Percentiles rank a stretch among this genome's conserved stretches.
phyloP scores from a whole-genome alignment of 805 yeast genomes.

The Pichia thaimueangensis region DNA sequence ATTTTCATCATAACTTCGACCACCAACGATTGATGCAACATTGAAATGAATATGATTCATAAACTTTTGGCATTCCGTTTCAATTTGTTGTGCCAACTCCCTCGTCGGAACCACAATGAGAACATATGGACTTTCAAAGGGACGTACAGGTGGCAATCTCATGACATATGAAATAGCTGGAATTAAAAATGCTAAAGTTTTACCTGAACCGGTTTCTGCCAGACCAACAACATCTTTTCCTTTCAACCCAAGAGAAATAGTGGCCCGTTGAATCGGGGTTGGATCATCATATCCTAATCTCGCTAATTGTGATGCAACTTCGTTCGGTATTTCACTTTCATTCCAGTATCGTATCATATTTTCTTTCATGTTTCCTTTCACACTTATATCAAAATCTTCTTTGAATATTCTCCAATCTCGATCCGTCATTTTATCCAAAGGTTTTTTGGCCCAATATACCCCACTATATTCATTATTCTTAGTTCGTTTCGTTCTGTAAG shows the following conservation, averaged over 20 bases:
- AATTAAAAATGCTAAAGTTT: conserved; percentile 74
- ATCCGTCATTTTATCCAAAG: conserved; percentile 55
- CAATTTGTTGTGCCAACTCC: conserved; percentile 87
- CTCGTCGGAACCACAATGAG: conserved; percentile 86
- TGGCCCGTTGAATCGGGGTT: conserved; percentile 86
- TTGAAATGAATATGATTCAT: conserved; percentile 32
- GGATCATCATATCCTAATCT: conserved; percentile 52
- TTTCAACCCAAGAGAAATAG: conserved; percentile 64
- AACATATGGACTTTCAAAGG: conserved; percentile 63
- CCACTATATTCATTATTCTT: conserved; percentile 3
- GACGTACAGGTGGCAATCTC: conserved; percentile 40
- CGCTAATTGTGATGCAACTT: conserved; percentile 30
- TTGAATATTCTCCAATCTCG: conserved; percentile 88
- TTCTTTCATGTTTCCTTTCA: conserved; percentile 42
- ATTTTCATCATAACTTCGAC: conserved; percentile 70
- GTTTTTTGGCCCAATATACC: conserved; percentile 65
- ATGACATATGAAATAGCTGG: conserved; percentile 59
- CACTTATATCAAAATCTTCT: conserved; percentile 66
- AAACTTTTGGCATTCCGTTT: conserved; percentile 45
- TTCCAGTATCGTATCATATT: conserved; percentile 72
- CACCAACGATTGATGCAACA: conserved; percentile 76
- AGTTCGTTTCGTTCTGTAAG: conserved; percentile 6
- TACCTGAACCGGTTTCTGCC: conserved; percentile 97
- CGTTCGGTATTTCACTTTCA: conserved; percentile 47
- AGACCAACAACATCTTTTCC: conserved; percentile 72